These are phyloP conservation scores for Collariella sp. DNA, from an alignment of 495 filamentous ascomycete species.

Conservation along the genomic window DNA sequence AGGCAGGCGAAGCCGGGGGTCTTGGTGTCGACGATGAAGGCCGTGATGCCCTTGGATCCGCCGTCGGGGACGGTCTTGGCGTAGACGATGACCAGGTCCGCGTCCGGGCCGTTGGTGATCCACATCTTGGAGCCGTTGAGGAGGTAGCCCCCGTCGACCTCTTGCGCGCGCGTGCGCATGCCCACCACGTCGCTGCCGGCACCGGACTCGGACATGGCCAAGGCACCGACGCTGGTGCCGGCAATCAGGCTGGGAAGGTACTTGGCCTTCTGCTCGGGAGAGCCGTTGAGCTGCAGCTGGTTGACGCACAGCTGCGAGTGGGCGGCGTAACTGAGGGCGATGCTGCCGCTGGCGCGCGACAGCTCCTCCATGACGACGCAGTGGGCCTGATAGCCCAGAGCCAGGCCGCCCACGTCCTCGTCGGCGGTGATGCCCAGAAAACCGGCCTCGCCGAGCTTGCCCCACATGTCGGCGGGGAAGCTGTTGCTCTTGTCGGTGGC, in stretches of 20 bases:
- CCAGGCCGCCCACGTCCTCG: conserved; percentile 85
- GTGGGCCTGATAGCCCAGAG: conserved; percentile 94
- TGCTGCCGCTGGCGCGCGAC: conserved; percentile 59
- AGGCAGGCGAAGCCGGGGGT: conserved; percentile 74
- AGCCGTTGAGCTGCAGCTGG: conserved; percentile 89
- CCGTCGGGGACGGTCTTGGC: conserved; percentile 81
- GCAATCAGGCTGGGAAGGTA: conserved; percentile 77
- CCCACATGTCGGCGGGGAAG: conserved; percentile 89
- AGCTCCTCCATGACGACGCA: conserved; percentile 93
- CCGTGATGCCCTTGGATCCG: conserved; percentile 87
- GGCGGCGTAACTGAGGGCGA: conserved; percentile 86
- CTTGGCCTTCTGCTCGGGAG: conserved; percentile 61
- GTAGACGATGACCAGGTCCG: conserved; percentile 82
- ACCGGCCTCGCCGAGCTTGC: conserved; percentile 83
- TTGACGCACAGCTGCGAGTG: conserved; percentile 97
- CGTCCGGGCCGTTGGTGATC: conserved; percentile 98
- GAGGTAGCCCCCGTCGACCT: conserved; percentile 74
- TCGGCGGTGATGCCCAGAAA: conserved; percentile 91
- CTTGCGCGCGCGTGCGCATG: conserved; percentile 80
- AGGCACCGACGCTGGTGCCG: conserved; percentile 74
- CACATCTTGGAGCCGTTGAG: conserved; percentile 97
- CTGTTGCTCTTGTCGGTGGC: conserved; percentile 76
- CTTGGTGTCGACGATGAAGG: conserved; percentile 73
- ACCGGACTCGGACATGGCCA: conserved; percentile 92
- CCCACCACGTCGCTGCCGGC: conserved; percentile 90